Conservation (phyloP, 768 basidiomycete species). For the Serpula lacrymans region DNA sequence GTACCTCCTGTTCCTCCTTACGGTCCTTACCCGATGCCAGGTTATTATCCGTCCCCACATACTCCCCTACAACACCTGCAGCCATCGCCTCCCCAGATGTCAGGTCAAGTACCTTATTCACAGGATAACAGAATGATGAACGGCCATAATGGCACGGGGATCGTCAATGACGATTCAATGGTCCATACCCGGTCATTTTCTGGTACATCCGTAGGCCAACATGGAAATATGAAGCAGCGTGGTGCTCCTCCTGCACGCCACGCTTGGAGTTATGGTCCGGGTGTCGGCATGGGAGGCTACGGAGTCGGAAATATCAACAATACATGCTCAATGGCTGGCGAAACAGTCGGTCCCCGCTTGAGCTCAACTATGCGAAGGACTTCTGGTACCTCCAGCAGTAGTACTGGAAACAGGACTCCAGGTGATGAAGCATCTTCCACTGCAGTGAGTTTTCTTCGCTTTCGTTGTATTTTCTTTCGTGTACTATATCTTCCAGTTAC, state of each 20-base stretch:
- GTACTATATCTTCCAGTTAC: constrained; percentile 5
- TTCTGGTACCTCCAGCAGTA: constrained; percentile 48
- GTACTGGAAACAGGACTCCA: constrained; percentile 54
- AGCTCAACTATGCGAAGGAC: constrained; percentile 47
- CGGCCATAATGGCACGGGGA: constrained; percentile 14
- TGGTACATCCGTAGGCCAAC: constrained; percentile 28
- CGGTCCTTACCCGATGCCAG: constrained; percentile 33
- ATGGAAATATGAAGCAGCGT: constrained; percentile 23
- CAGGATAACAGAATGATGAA: too few species aligned
- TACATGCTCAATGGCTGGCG: constrained; percentile 27
- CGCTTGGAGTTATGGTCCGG: constrained; percentile 73
- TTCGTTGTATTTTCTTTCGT: constrained; percentile 3
- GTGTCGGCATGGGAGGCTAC: constrained; percentile 47
- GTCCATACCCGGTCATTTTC: constrained; percentile 19
- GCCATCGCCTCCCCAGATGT: constrained; percentile 21
- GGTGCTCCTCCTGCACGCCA: constrained; percentile 42
- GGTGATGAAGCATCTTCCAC: constrained; percentile 77
- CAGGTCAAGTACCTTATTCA: constrained; percentile 23
- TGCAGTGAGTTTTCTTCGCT: constrained; percentile 51
- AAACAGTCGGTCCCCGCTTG: constrained; percentile 64
- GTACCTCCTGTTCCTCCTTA: constrained; percentile 29
- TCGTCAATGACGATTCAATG: constrained; percentile 18
- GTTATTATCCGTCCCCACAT: constrained; percentile 32
- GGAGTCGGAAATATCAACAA: constrained; percentile 25
- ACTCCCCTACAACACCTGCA: constrained; percentile 25